A percentile compares a stretch with the other conserved stretches of the same genome.
These are phyloP conservation scores for Datura wrightii DNA, from an alignment of 257 asterid genomes.

Conservation along the genomic window DNA sequence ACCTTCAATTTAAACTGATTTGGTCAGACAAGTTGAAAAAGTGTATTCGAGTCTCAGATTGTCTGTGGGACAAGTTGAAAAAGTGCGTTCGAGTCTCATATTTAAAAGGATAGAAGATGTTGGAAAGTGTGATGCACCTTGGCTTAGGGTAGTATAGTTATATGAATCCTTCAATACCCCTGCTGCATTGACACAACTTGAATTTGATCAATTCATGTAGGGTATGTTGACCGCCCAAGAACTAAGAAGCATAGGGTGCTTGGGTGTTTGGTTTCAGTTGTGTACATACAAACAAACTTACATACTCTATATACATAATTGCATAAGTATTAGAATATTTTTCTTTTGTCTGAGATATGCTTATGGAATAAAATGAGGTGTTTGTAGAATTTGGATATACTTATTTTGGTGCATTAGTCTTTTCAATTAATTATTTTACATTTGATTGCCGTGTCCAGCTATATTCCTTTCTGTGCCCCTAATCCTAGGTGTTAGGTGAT, in stretches of 20 bases:
- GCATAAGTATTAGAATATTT: background rate
- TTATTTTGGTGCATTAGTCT: conserved; percentile 8
- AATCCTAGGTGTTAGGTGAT: background rate
- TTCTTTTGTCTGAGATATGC: background rate
- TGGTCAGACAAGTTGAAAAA: background rate
- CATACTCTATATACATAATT: background rate
- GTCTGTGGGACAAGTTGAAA: background rate
- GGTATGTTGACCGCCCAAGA: background rate
- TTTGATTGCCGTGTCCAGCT: background rate
- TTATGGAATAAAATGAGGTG: background rate
- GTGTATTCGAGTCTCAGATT: background rate
- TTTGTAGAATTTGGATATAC: background rate
- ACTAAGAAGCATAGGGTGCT: background rate
- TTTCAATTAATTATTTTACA: background rate
- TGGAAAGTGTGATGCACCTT: background rate
- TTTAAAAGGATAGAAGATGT: background rate
- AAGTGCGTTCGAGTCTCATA: background rate
- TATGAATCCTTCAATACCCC: background rate
- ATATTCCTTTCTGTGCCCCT: background rate
- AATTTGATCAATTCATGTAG: background rate
- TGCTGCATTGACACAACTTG: background rate
- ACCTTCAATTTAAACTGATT: background rate
- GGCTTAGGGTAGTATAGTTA: background rate
- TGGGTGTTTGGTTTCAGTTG: background rate
- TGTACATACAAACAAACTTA: background rate